Evolutionary conservation across 257 asterid species (phyloP), one percentile per base, ranked within the genome.

Genomic region (Nicotiana tabacum): DNA sequence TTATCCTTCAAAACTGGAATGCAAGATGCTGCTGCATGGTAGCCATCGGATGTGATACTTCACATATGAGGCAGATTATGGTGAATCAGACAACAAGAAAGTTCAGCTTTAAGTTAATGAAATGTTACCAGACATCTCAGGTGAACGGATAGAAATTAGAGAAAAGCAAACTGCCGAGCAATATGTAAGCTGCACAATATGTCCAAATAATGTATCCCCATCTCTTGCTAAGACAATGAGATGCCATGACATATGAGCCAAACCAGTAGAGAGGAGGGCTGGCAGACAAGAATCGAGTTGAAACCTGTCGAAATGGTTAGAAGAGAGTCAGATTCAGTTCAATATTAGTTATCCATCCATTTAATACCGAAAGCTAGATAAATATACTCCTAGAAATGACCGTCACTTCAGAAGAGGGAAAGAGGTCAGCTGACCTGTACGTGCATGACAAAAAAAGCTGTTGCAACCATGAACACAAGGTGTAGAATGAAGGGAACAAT

Each of bases 71-170:
- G 13, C 60, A 72, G 78, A 43, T 10, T 72, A 46, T 21, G 78
- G 60, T 43, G 60, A 72, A 72, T 72, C 60, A 21, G 60, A 72
- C 13, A 24, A 46, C 24, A 72, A 21, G 58, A n/a, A 35, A 39
- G 78, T 39, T 21, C 58, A 39, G 24, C 60, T 43, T 39, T 24
- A 43, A 69, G 11, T 37, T 32, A 39, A 11, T 70, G 57, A 43
- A 30, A 70, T 4, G 58, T 70, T 24, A 74, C 62, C 64, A 51
- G 1, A 24, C 64, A 15, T 35, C 82, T 95, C 91, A 96, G 83
- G 99, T 96, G 83, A 96, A 96, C 66, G 99, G 99, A 79, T 96
- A 96, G 89, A 96, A 96, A 87, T 96, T 96, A 37, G 97, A 93
- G 92, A 96, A 96, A 67, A 96, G 98, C 69, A 94, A 80, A 85